Base-by-base conservation (phyloP, 129 eudicot genomes). In the Scalesia atractyloides region DNA sequence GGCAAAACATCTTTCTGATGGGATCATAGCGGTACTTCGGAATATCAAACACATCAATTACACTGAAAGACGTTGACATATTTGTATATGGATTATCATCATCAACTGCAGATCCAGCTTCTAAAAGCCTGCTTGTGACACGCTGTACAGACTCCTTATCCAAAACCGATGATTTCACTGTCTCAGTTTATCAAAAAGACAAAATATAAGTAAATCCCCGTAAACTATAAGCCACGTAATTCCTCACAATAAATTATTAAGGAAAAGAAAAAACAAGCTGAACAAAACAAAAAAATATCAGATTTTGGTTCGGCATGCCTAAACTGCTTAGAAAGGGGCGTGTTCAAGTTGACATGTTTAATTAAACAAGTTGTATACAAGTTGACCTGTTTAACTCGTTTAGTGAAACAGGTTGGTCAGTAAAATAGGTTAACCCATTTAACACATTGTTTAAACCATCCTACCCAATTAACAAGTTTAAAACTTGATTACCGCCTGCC, bases 121-220 rank as follows among this genome's bases (percentile, higher is more conserved):
- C 87, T 58, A 72, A 51, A 11, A 91, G 79, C 49, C 66, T 76
- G 73, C 78, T 80, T 41, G 79, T 80, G 10, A 81, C 96, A 17
- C 84, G 81, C 36, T 77, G 82, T 68, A 95, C 84, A 24, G 85
- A 37, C 60, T 88, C 97, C 79, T 86, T 88, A 53, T 86, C 97
- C 86, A 91, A 63, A 60, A 84, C 87, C 26, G 99, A 86, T 18
- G 99, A 95, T 74, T 88, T 91, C 84, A 95, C 99, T 95, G 82
- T 59, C 68, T 68, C 77, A 50, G 18, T 70, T 65, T n/a, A 70
- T 19, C 34, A 14, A 26, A 46, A 56, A 12, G 37, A 50, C 3
- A 53, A 8, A 59, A 30, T 33, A 50, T 14, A 12, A 22, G 67
- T 7, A 59, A 24, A 52, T 59, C 30, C 6, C 47, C 15, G 19